phyloP scores from a whole-genome alignment of 352 stramenopile species.

The Globisporangium irregulare region DNA sequence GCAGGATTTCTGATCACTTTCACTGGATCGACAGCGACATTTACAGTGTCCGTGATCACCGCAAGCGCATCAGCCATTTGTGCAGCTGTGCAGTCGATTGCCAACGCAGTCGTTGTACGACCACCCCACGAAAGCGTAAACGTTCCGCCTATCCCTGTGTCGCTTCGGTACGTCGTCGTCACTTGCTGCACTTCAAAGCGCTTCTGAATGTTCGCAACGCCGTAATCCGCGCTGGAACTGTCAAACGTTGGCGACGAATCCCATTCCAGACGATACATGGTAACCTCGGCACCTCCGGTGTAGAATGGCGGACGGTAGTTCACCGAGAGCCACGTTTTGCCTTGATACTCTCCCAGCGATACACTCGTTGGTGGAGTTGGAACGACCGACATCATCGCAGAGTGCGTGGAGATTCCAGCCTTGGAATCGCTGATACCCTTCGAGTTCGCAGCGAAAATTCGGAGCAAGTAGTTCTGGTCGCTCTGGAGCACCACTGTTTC shows the following conservation, averaged over 20 bases:
- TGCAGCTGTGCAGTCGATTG: slow-evolving; percentile 61
- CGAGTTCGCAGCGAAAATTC: slow-evolving; percentile 58
- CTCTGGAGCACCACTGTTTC: slow-evolving; percentile 51
- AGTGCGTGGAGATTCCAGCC: slow-evolving; percentile 31
- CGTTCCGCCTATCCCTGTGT: slow-evolving; percentile 64
- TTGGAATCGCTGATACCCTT: slow-evolving; percentile 51
- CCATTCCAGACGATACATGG: slow-evolving; percentile 92
- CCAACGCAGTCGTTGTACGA: slow-evolving; percentile 51
- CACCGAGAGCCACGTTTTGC: slow-evolving; percentile 68
- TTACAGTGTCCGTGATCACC: slow-evolving; percentile 69
- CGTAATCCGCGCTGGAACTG: slow-evolving; percentile 79
- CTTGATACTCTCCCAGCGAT: slow-evolving; percentile 74
- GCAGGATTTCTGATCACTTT: slow-evolving; percentile 52
- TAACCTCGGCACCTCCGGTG: slow-evolving; percentile 86
- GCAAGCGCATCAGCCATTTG: slow-evolving; percentile 80
- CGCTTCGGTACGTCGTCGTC: slow-evolving; percentile 57
- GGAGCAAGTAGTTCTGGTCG: slow-evolving; percentile 50
- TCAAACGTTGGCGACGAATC: slow-evolving; percentile 84
- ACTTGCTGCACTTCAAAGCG: slow-evolving; percentile 91
- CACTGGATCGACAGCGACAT: slow-evolving; percentile 75
- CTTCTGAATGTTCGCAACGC: slow-evolving; percentile 82
- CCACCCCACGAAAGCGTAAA: slow-evolving; percentile 94
- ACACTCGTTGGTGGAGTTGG: slow-evolving; percentile 76
- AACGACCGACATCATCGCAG: slow-evolving; percentile 54
- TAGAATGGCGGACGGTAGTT: slow-evolving; percentile 82